Evolutionary conservation across 2,329 filamentous ascomycete species (phyloP), one percentile per base, ranked within the genome.

Genomic region (Aspergillus sergii): DNA sequence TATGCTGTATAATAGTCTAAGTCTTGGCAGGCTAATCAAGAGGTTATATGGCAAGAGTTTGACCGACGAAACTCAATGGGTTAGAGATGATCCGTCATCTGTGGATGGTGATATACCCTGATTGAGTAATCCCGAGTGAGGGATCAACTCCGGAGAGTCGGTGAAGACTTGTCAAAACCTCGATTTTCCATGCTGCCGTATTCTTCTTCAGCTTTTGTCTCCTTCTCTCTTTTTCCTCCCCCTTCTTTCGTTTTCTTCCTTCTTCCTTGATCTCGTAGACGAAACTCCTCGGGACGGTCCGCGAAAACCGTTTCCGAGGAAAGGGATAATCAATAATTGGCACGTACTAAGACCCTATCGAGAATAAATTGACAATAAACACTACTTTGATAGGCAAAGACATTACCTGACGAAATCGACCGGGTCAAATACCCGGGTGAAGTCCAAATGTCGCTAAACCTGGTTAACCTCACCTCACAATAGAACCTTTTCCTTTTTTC

Each of bases 161-260:
- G 62, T 64, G 62, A 61, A 50, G 56, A 57, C 58, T 12, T 56
- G 55, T 58, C 55, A 46, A 64, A 55, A 58, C 43, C 19, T 34
- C 48, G 26, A 30, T 16, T 51, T 32, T n/a, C 48, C 48, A 19
- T 11, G 30, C 16, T n/a, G 28, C 39, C 9, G 39, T 19, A 41
- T 41, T 41, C 39, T 41, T 41, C 39, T 41, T 19, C 39, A 51
- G 19, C 46, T 16, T 54, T 32, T 43, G 23, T 14, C 51, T 46
- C 51, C 12, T 50, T 50, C 11, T n/a, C 28, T 36, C 30, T 16
- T 4, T 54, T 14, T 23, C 34, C 19, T 36, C 30, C 1, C n/a
- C 3, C 4, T 55, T 48, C 21, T 28, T 43, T 30, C 39, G 11
- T 36, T 48, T 21, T 28, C 26, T 50, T 28, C 39, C 28, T 55